Percentiles rank a stretch among this genome's conserved stretches.
phyloP scores from a whole-genome alignment of 1,284 basidiomycete genomes.

The Marasmius oreades region DNA sequence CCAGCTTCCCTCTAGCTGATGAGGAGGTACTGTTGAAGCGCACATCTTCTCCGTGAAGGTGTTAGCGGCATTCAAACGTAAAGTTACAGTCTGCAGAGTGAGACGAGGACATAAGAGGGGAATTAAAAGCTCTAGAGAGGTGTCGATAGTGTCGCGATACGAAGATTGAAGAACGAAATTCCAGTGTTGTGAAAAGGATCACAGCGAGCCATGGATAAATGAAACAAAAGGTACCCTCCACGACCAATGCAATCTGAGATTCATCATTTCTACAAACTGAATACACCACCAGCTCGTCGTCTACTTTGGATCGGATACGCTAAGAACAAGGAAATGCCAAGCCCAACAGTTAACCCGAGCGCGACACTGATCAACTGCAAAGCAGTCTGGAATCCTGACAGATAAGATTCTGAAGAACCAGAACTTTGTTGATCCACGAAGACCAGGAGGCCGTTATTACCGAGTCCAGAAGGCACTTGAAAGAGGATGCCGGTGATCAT shows the following conservation, averaged over 20 bases:
- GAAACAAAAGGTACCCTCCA: no score
- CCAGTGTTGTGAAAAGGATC: no score
- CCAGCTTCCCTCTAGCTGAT: no score
- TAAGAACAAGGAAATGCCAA: conserved; percentile 57
- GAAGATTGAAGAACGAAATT: no score
- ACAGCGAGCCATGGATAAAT: no score
- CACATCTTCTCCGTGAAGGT: background rate
- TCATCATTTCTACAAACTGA: conserved; percentile 56
- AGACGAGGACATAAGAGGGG: no score
- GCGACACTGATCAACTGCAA: conserved; percentile 62
- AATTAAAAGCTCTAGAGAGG: no score
- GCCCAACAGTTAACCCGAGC: conserved; percentile 70
- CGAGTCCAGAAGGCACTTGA: conserved; percentile 86
- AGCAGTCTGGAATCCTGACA: conserved; percentile 66
- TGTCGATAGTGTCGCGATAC: no score
- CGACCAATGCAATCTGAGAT: no score
- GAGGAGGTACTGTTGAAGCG: no score
- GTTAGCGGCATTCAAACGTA: no score
- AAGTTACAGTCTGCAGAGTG: no score
- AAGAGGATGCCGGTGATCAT: conserved; percentile 84
- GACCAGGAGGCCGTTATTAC: conserved; percentile 78
- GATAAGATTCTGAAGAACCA: conserved; percentile 49
- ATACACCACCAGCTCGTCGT: conserved; percentile 54
- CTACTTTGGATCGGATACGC: conserved; percentile 59
- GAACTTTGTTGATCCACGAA: conserved; percentile 60